Conservation (phyloP, 495 filamentous ascomycete genomes). For the Collariella sp. region DNA sequence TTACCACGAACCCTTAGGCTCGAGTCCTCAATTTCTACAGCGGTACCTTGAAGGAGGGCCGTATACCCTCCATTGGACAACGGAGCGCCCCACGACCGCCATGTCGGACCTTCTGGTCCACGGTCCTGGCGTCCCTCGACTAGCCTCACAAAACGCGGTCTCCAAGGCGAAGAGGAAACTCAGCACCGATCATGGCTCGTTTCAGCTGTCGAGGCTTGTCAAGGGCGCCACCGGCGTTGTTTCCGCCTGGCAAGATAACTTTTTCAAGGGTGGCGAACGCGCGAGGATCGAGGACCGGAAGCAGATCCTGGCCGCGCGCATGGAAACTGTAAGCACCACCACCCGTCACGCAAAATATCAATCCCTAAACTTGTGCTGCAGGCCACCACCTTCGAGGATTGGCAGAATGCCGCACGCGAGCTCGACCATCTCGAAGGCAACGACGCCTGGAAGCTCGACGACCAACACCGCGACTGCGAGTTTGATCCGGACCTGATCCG, state of each 20-base stretch:
- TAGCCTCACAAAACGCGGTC: not conserved
- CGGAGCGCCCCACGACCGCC: not conserved
- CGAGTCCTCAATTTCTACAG: too few relatives aligned
- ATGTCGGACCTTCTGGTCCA: slow-evolving; percentile 25
- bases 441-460: slow-evolving; percentile 68
- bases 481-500: slow-evolving; percentile 64
- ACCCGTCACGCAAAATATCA: not conserved
- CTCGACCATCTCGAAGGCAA: slow-evolving; percentile 75
- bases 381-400: slow-evolving; percentile 57
- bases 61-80: not conserved
- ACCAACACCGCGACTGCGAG: slow-evolving; percentile 53
- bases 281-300: slow-evolving; percentile 49
- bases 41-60: not conserved
- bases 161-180: slow-evolving; percentile 10
- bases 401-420: slow-evolving; percentile 61
- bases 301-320: slow-evolving; percentile 52
- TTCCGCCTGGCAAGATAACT: slow-evolving; percentile 46
- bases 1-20: too few relatives aligned
- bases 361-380: slow-evolving; percentile 19
- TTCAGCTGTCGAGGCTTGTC: slow-evolving; percentile 17
- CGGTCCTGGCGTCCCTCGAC: slow-evolving; percentile 3
- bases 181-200: slow-evolving; percentile 3
- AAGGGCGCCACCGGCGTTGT: slow-evolving; percentile 38
- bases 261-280: slow-evolving; percentile 47
- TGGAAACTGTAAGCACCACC: slow-evolving; percentile 45